Conservation (phyloP, 805 yeast genomes). For the Candida germanica region DNA sequence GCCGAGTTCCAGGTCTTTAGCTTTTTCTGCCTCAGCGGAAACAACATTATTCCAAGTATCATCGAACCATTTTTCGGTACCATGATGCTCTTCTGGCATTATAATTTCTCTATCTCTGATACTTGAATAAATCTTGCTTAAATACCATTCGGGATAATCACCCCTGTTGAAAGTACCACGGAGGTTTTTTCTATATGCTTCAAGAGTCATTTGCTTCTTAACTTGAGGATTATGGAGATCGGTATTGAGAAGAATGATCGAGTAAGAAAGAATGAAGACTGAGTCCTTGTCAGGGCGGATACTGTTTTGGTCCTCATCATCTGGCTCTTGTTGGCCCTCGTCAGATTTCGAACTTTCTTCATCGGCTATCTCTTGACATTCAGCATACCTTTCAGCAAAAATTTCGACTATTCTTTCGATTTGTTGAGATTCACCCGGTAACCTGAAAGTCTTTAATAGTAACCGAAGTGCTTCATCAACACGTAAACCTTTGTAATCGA, state of each 20-base stretch:
- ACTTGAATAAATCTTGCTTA: conserved; percentile 74
- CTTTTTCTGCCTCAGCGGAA: conserved; percentile 36
- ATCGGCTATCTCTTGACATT: conserved; percentile 43
- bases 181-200: conserved; percentile 74
- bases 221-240: conserved; percentile 92
- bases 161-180: conserved; percentile 73
- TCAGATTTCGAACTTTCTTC: not conserved
- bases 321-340: conserved; percentile 28
- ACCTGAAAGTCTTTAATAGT: conserved; percentile 75
- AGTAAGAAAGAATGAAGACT: conserved; percentile 84
- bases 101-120: conserved; percentile 86
- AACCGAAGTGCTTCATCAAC: conserved; percentile 92
- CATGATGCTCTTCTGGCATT: conserved; percentile 97
- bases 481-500: conserved; percentile 74
- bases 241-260: conserved; percentile 91
- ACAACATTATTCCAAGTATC: conserved; percentile 76
- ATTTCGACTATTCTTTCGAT: conserved; percentile 88
- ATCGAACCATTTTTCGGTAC: conserved; percentile 89
- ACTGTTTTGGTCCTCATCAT: no score
- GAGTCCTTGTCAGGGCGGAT: conserved; percentile 81
- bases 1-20: conserved; percentile 17
- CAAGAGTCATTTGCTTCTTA: conserved; percentile 85
- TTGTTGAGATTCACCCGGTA: conserved; percentile 97
- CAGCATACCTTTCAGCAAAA: conserved; percentile 78
- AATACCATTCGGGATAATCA: conserved; percentile 84